Evolutionary conservation across 2,329 filamentous ascomycete species (phyloP).

Genomic region (Zymoseptoria ardabiliae): DNA sequence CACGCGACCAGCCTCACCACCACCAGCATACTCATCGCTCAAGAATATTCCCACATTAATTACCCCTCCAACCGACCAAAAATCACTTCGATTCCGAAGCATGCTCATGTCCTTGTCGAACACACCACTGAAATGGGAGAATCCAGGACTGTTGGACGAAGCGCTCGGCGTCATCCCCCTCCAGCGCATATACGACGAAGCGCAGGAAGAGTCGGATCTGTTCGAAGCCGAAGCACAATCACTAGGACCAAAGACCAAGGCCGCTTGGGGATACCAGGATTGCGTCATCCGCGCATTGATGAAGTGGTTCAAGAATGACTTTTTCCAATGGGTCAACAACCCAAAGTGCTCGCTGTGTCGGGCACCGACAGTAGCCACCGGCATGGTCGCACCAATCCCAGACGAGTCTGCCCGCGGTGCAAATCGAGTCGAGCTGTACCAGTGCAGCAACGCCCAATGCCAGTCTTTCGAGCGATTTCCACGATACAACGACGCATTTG

Average conservation of each 20-base stretch:
- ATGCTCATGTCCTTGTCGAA: slow-evolving; percentile 77
- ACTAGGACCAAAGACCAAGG: slow-evolving; percentile 65
- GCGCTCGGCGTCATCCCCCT: slow-evolving; percentile 79
- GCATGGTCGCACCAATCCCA: slow-evolving; percentile 74
- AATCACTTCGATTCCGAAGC: slow-evolving; percentile 50
- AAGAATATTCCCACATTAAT: slow-evolving; percentile 64
- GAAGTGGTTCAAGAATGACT: slow-evolving; percentile 91
- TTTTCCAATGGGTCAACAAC: slow-evolving; percentile 97
- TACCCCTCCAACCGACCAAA: slow-evolving; percentile 55
- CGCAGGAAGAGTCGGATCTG: slow-evolving; percentile 87
- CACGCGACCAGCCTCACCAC: slow-evolving; percentile 30
- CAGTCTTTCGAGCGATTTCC: slow-evolving; percentile 81
- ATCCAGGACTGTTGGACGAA: slow-evolving; percentile 88
- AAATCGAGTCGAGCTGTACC: slow-evolving; percentile 79
- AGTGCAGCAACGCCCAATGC: slow-evolving; percentile 71
- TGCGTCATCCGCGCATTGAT: slow-evolving; percentile 85
- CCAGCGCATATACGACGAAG: slow-evolving; percentile 85
- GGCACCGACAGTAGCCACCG: slow-evolving; percentile 73
- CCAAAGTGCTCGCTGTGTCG: slow-evolving; percentile 75
- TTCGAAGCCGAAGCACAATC: slow-evolving; percentile 81
- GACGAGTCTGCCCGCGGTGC: slow-evolving; percentile 88
- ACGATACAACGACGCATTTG: slow-evolving; percentile 91
- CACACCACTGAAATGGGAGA: slow-evolving; percentile 91
- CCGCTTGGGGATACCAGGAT: slow-evolving; percentile 96
- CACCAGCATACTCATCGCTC: slow-evolving; percentile 56